Evolutionary conservation across 1,284 basidiomycete genomes (phyloP), one percentile per base, ranked within the genome.

Genomic region (Sporisorium graminicola): DNA sequence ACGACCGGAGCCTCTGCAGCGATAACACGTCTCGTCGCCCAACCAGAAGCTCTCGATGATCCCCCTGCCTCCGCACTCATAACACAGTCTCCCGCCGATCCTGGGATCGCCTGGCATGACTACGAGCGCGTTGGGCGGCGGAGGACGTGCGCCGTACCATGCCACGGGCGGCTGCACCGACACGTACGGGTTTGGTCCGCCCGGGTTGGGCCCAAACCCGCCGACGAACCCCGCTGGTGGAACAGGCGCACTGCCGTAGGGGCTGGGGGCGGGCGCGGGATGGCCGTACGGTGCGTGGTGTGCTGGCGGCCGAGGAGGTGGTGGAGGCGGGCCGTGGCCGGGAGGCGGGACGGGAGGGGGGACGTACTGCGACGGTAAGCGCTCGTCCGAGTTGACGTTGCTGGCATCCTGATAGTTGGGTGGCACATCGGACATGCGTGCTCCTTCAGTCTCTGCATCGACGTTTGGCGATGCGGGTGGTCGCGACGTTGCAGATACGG

Each of bases 11-110:
- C 74, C 74, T 24, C 59, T 53, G 31, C 74, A 77, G 7, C 70
- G 59, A 6, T 51, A 65, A 44, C 74, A 77, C 24, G 70, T 74
- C 46, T 77, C 74, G 26, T 77, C 74, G 12, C 74, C 74, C 33
- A 77, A 61, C 74, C 74, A 77, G 52, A 77, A 77, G 54, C 74
- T 77, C 35, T 77, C 74, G 16, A 42, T 63, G 13, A 74, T 27
- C 13, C 74, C 74, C 33, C 63, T 43, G 1, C 74, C 74, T 3
- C 59, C 60, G 44, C 74, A 77, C 29, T 77, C 74, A 54, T 29
- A 67, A 35, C 74, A 77, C n/a, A 77, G 64, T 9, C 70, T 46
- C 2, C 74, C 74, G 2, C 74, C 74, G 18, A 77, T 77, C 5
- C 74, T 37, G 5, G 74, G 74, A 37, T 77, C 74, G 12, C 74